Percentiles rank a stretch among this genome's conserved stretches.
Evolutionary conservation across 495 filamentous ascomycete species (phyloP).

Genomic region (Talaromyces nanjingensis): DNA sequence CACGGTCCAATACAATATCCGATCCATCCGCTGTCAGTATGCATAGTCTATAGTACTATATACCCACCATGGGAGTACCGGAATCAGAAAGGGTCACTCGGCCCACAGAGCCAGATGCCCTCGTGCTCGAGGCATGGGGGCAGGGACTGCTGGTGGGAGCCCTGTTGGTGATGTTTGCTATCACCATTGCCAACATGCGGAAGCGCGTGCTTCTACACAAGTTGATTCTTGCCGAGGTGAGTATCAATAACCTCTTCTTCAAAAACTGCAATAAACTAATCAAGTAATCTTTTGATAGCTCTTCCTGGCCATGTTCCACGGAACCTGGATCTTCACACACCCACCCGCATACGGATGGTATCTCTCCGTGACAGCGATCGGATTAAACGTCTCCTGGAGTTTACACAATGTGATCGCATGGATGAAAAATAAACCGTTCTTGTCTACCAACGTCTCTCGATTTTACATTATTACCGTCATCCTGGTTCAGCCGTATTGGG

Average conservation of each 20-base stretch:
- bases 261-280: neutral
- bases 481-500: slow-evolving; percentile 38
- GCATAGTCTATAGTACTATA: neutral
- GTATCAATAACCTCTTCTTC: neutral
- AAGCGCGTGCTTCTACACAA: slow-evolving; percentile 36
- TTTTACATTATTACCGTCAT: slow-evolving; percentile 35
- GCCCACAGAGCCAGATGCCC: slow-evolving; percentile 26
- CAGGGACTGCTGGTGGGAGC: slow-evolving; percentile 42
- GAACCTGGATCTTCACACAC: slow-evolving; percentile 40
- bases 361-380: slow-evolving; percentile 37
- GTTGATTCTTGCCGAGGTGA: slow-evolving; percentile 39
- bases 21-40: slow-evolving; percentile 5
- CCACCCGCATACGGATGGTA: slow-evolving; percentile 40
- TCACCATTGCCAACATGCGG: slow-evolving; percentile 39
- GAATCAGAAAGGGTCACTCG: slow-evolving; percentile 17
- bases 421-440: slow-evolving; percentile 42
- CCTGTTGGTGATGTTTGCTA: slow-evolving; percentile 38
- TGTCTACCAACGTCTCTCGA: slow-evolving; percentile 17
- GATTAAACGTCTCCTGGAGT: slow-evolving; percentile 39
- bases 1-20: neutral
- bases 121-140: slow-evolving; percentile 42
- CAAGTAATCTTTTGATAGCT: neutral
- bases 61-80: slow-evolving; percentile 3
- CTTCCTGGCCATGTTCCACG: slow-evolving; percentile 23
- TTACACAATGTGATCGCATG: slow-evolving; percentile 44